phyloP scores from a whole-genome alignment of 78 protist genomes.

The Acrasis kona region DNA sequence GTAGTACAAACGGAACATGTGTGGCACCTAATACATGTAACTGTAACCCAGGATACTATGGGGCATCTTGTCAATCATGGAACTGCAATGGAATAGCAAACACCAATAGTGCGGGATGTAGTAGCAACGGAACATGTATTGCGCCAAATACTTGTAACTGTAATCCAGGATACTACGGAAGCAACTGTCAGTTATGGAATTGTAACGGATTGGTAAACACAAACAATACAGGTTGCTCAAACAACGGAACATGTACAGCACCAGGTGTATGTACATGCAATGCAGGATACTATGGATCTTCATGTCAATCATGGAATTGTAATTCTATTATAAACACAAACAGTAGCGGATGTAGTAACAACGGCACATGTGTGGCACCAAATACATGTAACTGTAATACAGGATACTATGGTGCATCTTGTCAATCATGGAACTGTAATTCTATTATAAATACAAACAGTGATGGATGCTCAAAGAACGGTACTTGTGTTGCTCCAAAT shows the following conservation, averaged over 20 bases:
- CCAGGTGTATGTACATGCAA: neutral
- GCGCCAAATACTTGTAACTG: neutral
- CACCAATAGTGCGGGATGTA: neutral
- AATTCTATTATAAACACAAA: no score
- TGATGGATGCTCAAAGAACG: neutral
- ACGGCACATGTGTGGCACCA: neutral
- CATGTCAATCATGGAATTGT: neutral
- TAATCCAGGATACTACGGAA: neutral
- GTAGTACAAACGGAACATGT: neutral
- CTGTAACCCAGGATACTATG: neutral
- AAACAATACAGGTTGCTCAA: neutral
- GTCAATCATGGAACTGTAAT: neutral
- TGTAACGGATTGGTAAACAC: neutral
- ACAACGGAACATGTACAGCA: neutral
- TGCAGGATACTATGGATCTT: neutral
- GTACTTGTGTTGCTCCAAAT: no score
- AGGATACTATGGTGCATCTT: neutral
- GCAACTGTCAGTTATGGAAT: neutral
- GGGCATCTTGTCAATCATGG: neutral
- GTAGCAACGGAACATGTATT: neutral
- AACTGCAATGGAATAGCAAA: neutral
- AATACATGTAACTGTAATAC: neutral
- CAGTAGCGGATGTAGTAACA: neutral
- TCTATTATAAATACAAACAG: neutral
- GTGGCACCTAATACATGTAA: neutral